Base-by-base conservation (phyloP, 352 stramenopile genomes). In the Hyaloperonospora brassicae region DNA sequence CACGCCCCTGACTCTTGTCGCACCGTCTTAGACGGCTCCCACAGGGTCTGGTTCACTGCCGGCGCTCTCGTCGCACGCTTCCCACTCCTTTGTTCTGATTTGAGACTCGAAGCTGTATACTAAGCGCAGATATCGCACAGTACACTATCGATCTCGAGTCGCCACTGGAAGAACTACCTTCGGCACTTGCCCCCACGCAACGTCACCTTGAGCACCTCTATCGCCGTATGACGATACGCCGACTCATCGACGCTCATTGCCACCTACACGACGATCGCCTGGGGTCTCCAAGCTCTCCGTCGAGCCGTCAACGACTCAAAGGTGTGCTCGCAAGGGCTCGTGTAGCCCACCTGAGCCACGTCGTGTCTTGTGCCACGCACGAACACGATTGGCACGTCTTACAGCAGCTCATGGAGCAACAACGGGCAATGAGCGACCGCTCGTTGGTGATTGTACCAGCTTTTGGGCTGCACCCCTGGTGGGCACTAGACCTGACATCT, bases 391-490 rank as follows among this genome's bases (percentile, higher is more conserved):
- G 79, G 83, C 36, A 43, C 0, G 46, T 64, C 35, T 62, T 88
- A 14, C 72, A 87, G 48, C 52, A 58, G n/a, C 53, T 87, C 2
- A 43, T 84, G 22, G 25, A 44, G 23, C 31, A 49, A n/a, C 51
- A 57, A 8, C 25, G 30, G 4, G 1, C 27, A 8, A 31, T 8
- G 27, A 31, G 52, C 4, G 42, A 50, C 2, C 50, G 25, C 13
- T 21, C 11, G 0, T 23, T 77, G 10, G 49, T 52, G 3, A 73
- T 89, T 39, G 48, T 86, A 27, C 67, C 76, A 21, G 60, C 62
- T 13, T 93, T 93, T 57, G 82, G 82, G 0, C 46, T 93, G 0
- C 82, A 93, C 68, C 82, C 82, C 10, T 93, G 82, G 82, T 93
- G 76, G 75, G 72, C 73, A 1, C 23, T 53, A 1, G 47, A 73